These are phyloP conservation scores for Venturia asperata DNA, from an alignment of 2,329 filamentous ascomycete species.

Conservation along the genomic window DNA sequence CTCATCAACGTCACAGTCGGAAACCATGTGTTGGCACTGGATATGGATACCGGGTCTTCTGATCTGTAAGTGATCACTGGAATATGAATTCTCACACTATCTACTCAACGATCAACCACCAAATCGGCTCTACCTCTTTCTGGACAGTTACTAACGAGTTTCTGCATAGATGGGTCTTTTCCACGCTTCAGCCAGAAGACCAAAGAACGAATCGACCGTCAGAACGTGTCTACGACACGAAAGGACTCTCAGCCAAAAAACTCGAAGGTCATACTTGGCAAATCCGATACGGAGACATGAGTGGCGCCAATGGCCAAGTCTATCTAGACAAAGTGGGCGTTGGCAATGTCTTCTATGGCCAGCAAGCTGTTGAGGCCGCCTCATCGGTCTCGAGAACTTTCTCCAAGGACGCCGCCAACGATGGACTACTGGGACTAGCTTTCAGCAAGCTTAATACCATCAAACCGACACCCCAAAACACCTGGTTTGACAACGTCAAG, in stretches of 20 bases:
- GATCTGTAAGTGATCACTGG: constrained; percentile 18
- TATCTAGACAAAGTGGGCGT: constrained; percentile 59
- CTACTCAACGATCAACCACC: neutral
- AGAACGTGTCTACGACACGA: constrained; percentile 53
- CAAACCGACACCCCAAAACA: constrained; percentile 43
- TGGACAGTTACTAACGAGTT: neutral
- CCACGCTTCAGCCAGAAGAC: constrained; percentile 36
- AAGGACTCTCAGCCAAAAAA: constrained; percentile 34
- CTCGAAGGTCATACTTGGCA: constrained; percentile 48
- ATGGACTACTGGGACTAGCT: constrained; percentile 54
- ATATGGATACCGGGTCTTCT: constrained; percentile 20
- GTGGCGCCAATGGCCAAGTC: constrained; percentile 55
- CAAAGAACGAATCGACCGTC: constrained; percentile 16
- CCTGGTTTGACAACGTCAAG: constrained; percentile 56
- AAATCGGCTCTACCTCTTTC: neutral
- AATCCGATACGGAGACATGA: constrained; percentile 60
- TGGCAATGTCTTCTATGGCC: constrained; percentile 50
- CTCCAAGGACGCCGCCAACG: constrained; percentile 44
- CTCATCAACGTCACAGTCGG: constrained; percentile 18
- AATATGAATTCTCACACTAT: neutral
- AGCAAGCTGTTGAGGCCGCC: constrained; percentile 61
- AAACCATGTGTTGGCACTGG: constrained; percentile 11
- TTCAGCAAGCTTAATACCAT: constrained; percentile 56
- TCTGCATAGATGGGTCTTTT: constrained; percentile 57
- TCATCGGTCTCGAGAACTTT: constrained; percentile 50